Percentiles rank a stretch among this genome's conserved stretches.
Conservation (phyloP, 2,329 filamentous ascomycete genomes). For the Daldinia eschscholtzii region DNA sequence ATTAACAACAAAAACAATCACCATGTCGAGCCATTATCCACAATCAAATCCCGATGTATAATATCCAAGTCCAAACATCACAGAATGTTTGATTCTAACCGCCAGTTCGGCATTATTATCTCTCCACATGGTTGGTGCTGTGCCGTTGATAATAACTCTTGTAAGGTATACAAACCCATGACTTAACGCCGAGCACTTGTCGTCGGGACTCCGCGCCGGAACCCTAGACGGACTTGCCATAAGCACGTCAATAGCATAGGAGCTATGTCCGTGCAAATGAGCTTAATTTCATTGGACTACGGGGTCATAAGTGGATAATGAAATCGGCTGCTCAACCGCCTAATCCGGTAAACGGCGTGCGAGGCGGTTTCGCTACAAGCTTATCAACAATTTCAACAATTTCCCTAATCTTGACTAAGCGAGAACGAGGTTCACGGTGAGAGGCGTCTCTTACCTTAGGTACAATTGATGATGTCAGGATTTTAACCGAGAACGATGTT, state of each 20-base stretch:
- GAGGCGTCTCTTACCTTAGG: background rate
- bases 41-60: slow-evolving; percentile 17
- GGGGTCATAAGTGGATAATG: slow-evolving; percentile 3
- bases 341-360: slow-evolving; percentile 9
- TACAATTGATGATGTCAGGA: slow-evolving; percentile 25
- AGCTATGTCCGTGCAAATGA: slow-evolving; percentile 5
- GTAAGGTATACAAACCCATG: background rate
- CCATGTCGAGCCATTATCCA: slow-evolving; percentile 4
- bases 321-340: background rate
- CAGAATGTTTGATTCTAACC: slow-evolving; percentile 6
- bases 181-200: background rate
- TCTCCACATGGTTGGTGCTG: slow-evolving; percentile 4
- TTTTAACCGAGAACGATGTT: slow-evolving; percentile 19
- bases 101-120: slow-evolving; percentile 20
- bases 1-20: slow-evolving; percentile 2
- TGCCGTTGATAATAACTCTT: background rate
- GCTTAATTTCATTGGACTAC: slow-evolving; percentile 9
- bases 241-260: slow-evolving; percentile 8
- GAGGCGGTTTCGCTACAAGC: slow-evolving; percentile 1
- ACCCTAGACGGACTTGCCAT: background rate
- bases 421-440: background rate
- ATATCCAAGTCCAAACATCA: background rate
- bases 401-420: slow-evolving; percentile 7
- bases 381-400: slow-evolving; percentile 15
- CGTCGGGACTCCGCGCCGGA: background rate